phyloP scores from a whole-genome alignment of 2,329 filamentous ascomycete species.

The Exophiala sp. region DNA sequence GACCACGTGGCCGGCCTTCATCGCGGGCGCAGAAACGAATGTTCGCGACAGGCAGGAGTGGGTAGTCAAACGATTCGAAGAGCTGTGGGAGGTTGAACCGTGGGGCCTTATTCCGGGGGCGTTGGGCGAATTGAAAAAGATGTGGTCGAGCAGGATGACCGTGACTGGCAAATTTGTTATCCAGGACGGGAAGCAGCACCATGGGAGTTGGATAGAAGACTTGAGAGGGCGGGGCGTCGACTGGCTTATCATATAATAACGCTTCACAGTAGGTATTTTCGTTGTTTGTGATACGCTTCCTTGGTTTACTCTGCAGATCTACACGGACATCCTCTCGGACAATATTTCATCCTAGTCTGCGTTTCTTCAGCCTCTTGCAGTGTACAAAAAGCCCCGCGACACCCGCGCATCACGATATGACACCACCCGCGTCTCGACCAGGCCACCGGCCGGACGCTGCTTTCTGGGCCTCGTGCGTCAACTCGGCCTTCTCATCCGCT shows the following conservation, averaged over 20 bases:
- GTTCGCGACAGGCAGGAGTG: not conserved
- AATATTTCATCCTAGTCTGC: no score
- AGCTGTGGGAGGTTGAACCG: slow-evolving; percentile 7
- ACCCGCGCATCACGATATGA: not conserved
- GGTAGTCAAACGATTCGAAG: slow-evolving; percentile 1
- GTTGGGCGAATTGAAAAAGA: slow-evolving; percentile 65
- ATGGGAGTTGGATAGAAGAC: not conserved
- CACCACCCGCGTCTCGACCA: not conserved
- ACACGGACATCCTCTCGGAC: no score
- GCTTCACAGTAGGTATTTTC: no score
- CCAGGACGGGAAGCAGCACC: not conserved
- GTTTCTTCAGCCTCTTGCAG: no score
- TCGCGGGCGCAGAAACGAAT: slow-evolving; percentile 39
- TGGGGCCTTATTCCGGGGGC: slow-evolving; percentile 14
- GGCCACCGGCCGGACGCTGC: not conserved
- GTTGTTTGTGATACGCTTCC: no score
- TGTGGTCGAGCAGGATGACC: slow-evolving; percentile 51
- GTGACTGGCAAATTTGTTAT: not conserved
- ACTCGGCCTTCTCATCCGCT: slow-evolving; percentile 50
- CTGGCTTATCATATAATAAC: no score
- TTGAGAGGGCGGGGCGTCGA: no score
- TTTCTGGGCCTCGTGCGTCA: slow-evolving; percentile 22
- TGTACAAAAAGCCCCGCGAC: no score
- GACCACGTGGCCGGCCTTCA: slow-evolving; percentile 44
- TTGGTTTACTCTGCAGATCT: no score